phyloP scores from a whole-genome alignment of 2,329 filamentous ascomycete species.

The Trichophyton rubrum region DNA sequence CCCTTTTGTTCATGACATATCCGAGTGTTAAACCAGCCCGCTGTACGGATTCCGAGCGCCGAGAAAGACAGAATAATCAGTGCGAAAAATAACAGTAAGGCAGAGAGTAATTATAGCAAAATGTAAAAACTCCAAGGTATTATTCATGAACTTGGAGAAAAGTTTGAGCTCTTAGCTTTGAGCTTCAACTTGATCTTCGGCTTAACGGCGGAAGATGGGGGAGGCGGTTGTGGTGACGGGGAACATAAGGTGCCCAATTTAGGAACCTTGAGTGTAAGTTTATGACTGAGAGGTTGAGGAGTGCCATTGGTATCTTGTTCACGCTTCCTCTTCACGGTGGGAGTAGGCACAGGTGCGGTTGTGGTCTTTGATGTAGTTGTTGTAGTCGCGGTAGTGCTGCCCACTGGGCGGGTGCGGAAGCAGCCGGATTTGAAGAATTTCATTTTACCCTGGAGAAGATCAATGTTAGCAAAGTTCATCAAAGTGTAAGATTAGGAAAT shows the following conservation, averaged over 20 bases:
- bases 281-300: conserved; percentile 22
- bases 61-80: not conserved
- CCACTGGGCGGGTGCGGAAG: conserved; percentile 26
- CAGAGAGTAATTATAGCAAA: not conserved
- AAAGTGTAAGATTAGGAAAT: not conserved
- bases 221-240: conserved; percentile 17
- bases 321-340: conserved; percentile 27
- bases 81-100: not conserved
- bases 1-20: conserved; percentile 1
- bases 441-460: conserved; percentile 26
- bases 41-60: not conserved
- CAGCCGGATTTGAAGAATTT: conserved; percentile 30
- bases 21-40: not conserved
- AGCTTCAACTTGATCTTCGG: conserved; percentile 33
- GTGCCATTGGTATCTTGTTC: conserved; percentile 23
- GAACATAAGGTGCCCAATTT: conserved; percentile 22
- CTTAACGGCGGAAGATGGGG: conserved; percentile 15
- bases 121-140: not conserved
- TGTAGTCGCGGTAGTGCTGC: conserved; percentile 10
- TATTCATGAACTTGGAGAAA: not conserved
- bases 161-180: conserved; percentile 15
- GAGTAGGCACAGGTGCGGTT: not conserved
- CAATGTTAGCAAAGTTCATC: not conserved
- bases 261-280: conserved; percentile 33
- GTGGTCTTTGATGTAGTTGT: conserved; percentile 12